Evolutionary conservation across 352 stramenopile genomes (phyloP).

Genomic region (Thalassiosira pacifica): DNA sequence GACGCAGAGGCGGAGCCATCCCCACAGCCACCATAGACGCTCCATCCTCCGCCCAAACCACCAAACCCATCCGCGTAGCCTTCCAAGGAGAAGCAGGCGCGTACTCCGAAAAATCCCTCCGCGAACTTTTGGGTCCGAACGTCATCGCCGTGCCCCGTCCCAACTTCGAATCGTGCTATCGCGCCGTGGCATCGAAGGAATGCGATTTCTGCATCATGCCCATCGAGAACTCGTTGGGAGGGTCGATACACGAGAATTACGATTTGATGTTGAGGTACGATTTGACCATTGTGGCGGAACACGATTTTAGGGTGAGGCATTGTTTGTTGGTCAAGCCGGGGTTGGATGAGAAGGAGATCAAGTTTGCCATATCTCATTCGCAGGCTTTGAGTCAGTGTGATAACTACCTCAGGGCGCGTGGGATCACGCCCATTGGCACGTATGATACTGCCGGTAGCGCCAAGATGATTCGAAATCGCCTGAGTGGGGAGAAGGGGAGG

Average conservation of each 20-base stretch:
- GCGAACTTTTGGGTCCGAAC: slow-evolving; percentile 91
- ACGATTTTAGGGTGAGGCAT: slow-evolving; percentile 93
- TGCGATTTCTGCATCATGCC: slow-evolving; percentile 93
- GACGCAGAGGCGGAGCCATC: slow-evolving; percentile 18
- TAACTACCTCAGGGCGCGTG: slow-evolving; percentile 92
- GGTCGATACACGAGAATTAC: slow-evolving; percentile 97
- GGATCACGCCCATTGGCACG: slow-evolving; percentile 89
- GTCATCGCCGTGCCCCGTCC: slow-evolving; percentile 88
- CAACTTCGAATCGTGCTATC: slow-evolving; percentile 90
- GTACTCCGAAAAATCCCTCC: slow-evolving; percentile 97
- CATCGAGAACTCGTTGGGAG: slow-evolving; percentile 95
- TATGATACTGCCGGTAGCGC: slow-evolving; percentile 97
- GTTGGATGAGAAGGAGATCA: slow-evolving; percentile 89
- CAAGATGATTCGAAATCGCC: slow-evolving; percentile 94
- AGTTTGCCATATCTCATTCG: slow-evolving; percentile 95
- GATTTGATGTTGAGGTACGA: slow-evolving; percentile 91
- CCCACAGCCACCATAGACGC: neutral
- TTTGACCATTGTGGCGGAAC: slow-evolving; percentile 89
- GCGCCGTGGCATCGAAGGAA: slow-evolving; percentile 88
- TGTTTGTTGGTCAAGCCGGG: slow-evolving; percentile 92
- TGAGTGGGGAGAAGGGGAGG: slow-evolving; percentile 28
- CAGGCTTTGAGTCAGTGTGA: slow-evolving; percentile 97
- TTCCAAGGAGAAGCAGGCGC: slow-evolving; percentile 97
- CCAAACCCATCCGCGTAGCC: slow-evolving; percentile 88
- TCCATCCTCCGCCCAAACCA: neutral